Conservation (phyloP, 1,284 basidiomycete genomes). For the Porogramme epimiltina region DNA sequence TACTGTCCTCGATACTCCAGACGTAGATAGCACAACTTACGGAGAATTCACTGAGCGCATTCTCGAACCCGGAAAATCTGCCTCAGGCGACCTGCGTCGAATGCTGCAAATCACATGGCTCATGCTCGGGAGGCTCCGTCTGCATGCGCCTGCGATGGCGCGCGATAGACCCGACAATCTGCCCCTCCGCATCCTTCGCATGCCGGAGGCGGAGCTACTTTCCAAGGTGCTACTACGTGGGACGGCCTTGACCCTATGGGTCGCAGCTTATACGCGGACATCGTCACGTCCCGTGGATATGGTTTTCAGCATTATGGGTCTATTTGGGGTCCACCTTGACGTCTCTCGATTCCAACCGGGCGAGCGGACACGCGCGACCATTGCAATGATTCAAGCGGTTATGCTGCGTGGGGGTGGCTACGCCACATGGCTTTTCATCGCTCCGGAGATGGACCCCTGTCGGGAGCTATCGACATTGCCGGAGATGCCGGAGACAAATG, state of each 20-base stretch:
- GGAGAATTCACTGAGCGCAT: too few relatives aligned
- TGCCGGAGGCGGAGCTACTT: not conserved
- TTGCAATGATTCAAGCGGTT: constrained; percentile 24
- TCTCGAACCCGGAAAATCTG: too few relatives aligned
- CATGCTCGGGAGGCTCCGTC: too few relatives aligned
- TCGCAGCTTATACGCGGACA: constrained; percentile 19
- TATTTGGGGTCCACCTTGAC: constrained; percentile 28
- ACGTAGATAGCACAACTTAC: too few relatives aligned
- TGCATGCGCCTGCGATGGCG: too few relatives aligned
- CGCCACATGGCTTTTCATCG: constrained; percentile 24
- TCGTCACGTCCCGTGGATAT: constrained; percentile 30
- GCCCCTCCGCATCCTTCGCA: not conserved
- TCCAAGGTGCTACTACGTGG: not conserved
- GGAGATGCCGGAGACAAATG: constrained; percentile 14
- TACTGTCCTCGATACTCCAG: too few relatives aligned
- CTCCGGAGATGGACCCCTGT: constrained; percentile 10
- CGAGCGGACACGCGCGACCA: constrained; percentile 27
- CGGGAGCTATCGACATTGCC: constrained; percentile 25
- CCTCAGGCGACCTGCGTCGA: too few relatives aligned
- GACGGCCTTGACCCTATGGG: not conserved
- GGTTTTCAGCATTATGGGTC: constrained; percentile 33
- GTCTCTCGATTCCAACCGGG: constrained; percentile 10
- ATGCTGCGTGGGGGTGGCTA: constrained; percentile 17
- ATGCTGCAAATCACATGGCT: too few relatives aligned
- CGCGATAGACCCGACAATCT: not conserved